These are phyloP conservation scores for Nicotiana knightiana DNA, from an alignment of 257 asterid genomes.

Conservation along the genomic window DNA sequence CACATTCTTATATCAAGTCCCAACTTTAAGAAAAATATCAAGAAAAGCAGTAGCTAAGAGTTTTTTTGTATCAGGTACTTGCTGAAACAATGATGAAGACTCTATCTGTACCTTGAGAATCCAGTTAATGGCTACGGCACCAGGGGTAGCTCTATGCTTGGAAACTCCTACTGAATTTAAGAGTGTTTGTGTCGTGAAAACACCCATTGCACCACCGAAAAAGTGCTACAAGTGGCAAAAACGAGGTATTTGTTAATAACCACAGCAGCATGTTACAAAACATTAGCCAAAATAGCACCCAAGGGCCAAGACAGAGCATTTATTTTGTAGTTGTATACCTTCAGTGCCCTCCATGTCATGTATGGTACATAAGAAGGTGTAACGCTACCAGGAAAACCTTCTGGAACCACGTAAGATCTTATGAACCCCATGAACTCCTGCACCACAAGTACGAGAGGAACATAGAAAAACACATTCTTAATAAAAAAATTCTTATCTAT, in stretches of 20 bases:
- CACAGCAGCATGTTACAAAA: neutral
- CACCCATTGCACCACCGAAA: constrained; percentile 99
- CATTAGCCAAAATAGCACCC: neutral
- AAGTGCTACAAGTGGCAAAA: constrained; percentile 58
- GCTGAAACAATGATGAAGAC: constrained; percentile 1
- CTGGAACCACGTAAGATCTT: constrained; percentile 91
- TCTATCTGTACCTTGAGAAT: constrained; percentile 71
- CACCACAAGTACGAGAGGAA: constrained; percentile 2
- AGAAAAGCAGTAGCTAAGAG: neutral
- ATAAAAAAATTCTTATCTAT: neutral
- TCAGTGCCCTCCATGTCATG: constrained; percentile 98
- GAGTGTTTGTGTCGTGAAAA: constrained; percentile 94
- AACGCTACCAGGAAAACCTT: constrained; percentile 93
- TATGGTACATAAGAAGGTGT: constrained; percentile 93
- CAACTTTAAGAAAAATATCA: neutral
- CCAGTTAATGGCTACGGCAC: constrained; percentile 99
- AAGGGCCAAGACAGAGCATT: neutral
- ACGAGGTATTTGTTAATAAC: constrained; percentile 11
- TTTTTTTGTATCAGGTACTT: neutral
- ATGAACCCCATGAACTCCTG: constrained; percentile 75
- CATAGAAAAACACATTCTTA: neutral
- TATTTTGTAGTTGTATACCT: constrained; percentile 41
- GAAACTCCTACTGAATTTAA: constrained; percentile 82
- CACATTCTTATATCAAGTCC: neutral
- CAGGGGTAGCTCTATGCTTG: constrained; percentile 49